Evolutionary conservation across 2,329 filamentous ascomycete genomes (phyloP), one percentile per base, ranked within the genome.

Genomic region (Zarea fungicola): DNA sequence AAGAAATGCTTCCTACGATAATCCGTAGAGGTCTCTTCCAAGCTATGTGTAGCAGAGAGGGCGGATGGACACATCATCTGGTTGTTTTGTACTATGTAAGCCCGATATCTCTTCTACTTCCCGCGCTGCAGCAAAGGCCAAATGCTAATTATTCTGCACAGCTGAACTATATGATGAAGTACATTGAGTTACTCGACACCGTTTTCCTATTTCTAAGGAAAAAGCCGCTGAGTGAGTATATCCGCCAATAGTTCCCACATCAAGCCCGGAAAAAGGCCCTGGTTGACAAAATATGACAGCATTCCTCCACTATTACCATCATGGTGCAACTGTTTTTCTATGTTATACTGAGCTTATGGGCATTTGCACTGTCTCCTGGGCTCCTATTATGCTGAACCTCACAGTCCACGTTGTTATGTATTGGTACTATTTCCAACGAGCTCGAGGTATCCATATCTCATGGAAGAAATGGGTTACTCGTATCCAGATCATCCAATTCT

Each of bases 341-440:
- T 96, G 92, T 86, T 97, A 95, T 78, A 96, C 90, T 49, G 92
- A 97, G 76, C 83, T 97, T 57, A 85, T 96, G 62, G 92, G 92
- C 58, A 82, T 88, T 64, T 97, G 92, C 39, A 81, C 92, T 36
- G 92, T 97, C 50, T 95, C 91, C 53, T 97, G 92, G 92, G 89
- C 95, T 49, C 84, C 86, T 54, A 97, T 97, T 66, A 85, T 83
- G 47, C 82, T 97, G 61, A 97, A 97, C 80, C 74, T 97, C 64
- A 83, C 82, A 55, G 92, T 97, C 48, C 92, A 97, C 74, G 92
- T 97, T 51, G 87, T 96, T 66, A 97, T 97, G 92, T 97, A 97
- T 85, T 96, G 91, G 91, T 97, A 97, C 84, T 97, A 97, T 82
- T 97, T 97, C 85, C 92, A 97, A 79, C 92, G 89, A 64, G 91